A percentile compares a stretch with the other conserved stretches of the same genome.
Evolutionary conservation across 176 grass and related monocot species (phyloP).

Genomic region (Dendrocalamus sinicus): DNA sequence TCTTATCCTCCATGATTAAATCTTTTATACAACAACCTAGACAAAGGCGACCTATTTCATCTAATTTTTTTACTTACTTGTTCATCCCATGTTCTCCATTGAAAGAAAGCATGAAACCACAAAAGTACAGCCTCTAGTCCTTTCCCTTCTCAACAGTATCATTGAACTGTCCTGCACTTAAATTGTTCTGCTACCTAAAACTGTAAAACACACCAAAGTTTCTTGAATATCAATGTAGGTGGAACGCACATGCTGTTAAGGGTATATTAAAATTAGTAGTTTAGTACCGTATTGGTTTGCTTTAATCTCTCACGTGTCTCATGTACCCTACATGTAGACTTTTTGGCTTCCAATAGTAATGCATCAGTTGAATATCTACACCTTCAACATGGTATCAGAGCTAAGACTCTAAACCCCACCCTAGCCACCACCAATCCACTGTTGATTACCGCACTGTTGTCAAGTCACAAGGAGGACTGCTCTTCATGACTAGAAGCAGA

Average conservation of each 20-base stretch:
- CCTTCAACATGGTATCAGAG: constrained; percentile 6
- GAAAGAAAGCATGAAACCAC: constrained; percentile 12
- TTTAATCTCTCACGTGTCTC: constrained; percentile 1
- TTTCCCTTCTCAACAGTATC: constrained; percentile 5
- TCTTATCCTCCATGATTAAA: background rate
- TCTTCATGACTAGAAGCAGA: constrained; percentile 17
- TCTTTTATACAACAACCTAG: background rate
- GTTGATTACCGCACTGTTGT: background rate
- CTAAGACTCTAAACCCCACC: background rate
- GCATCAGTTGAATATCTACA: background rate
- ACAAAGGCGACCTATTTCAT: constrained; percentile 10
- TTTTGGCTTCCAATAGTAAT: constrained; percentile 10
- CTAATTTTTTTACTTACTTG: background rate
- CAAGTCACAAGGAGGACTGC: background rate
- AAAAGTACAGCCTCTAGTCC: constrained; percentile 13
- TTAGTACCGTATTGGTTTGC: background rate
- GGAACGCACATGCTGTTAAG: background rate
- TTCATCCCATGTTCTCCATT: constrained; percentile 1
- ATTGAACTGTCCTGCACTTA: background rate
- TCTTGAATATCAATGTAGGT: background rate
- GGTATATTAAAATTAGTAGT: background rate
- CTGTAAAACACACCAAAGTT: background rate
- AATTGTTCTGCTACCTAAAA: constrained; percentile 20
- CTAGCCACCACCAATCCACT: background rate
- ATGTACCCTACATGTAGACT: background rate